phyloP scores from a whole-genome alignment of 768 basidiomycete genomes.

The Omphalotus guepiniiformis region DNA sequence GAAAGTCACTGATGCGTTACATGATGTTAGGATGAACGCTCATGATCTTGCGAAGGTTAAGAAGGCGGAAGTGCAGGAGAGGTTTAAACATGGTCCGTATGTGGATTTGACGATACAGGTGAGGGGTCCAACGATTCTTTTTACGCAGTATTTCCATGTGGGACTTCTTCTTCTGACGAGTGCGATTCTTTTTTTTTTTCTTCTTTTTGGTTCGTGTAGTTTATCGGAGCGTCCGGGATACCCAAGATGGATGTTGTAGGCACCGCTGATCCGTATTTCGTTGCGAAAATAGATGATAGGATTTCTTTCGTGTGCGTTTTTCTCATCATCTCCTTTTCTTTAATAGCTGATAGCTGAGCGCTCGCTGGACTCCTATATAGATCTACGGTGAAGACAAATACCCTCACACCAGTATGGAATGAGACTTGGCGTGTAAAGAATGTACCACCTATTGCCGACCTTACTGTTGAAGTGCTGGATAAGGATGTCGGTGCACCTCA shows the following conservation, averaged over 20 bases:
- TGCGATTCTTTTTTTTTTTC: slow-evolving; percentile 5
- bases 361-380: slow-evolving; percentile 29
- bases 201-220: no score
- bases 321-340: slow-evolving; percentile 3
- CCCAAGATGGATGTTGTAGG: slow-evolving; percentile 69
- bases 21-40: slow-evolving; percentile 25
- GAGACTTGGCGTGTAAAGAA: slow-evolving; percentile 71
- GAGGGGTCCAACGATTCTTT: slow-evolving; percentile 11
- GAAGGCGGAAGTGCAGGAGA: slow-evolving; percentile 27
- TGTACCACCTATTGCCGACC: slow-evolving; percentile 57
- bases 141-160: background rate
- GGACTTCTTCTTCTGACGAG: no score
- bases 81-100: slow-evolving; percentile 38
- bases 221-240: slow-evolving; percentile 66
- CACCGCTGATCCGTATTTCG: slow-evolving; percentile 67
- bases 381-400: slow-evolving; percentile 58
- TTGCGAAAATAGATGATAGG: slow-evolving; percentile 58
- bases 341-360: background rate
- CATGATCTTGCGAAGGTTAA: slow-evolving; percentile 28
- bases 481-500: slow-evolving; percentile 56
- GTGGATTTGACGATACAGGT: slow-evolving; percentile 59
- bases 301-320: slow-evolving; percentile 60
- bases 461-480: slow-evolving; percentile 62
- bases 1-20: slow-evolving; percentile 18
- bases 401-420: slow-evolving; percentile 68